Percentiles rank a stretch among this genome's conserved stretches.
Evolutionary conservation across 805 yeast species (phyloP).

Genomic region (Huiozyma sinensis): DNA sequence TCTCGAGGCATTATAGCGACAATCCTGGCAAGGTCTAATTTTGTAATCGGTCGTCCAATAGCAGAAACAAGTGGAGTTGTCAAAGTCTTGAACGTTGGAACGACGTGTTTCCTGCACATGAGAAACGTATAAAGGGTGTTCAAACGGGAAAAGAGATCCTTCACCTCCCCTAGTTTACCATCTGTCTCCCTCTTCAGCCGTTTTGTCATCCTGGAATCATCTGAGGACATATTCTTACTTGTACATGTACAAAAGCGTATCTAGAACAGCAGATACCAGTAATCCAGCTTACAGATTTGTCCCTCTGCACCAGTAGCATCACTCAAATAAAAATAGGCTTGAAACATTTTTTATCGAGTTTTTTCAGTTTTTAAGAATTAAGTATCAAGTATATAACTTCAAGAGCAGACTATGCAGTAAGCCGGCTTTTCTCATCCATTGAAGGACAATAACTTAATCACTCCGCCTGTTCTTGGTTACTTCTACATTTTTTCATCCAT

Average conservation of each 20-base stretch:
- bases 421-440: too few relatives aligned
- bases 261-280: too few relatives aligned
- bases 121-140: constrained; percentile 55
- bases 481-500: too few relatives aligned
- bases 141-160: constrained; percentile 40
- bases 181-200: neutral
- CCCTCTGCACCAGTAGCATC: too few relatives aligned
- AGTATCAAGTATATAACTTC: too few relatives aligned
- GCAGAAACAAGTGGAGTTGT: constrained; percentile 43
- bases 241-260: neutral
- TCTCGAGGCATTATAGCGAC: constrained; percentile 56
- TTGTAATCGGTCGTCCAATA: constrained; percentile 34
- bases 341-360: too few relatives aligned
- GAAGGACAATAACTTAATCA: too few relatives aligned
- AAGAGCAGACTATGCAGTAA: too few relatives aligned
- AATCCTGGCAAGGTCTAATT: constrained; percentile 54
- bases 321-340: too few relatives aligned
- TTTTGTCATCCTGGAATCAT: neutral
- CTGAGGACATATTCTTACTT: neutral
- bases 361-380: too few relatives aligned
- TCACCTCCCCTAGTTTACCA: constrained; percentile 12
- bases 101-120: constrained; percentile 47
- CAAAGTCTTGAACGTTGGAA: constrained; percentile 45
- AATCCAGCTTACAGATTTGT: too few relatives aligned
- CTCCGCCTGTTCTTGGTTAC: too few relatives aligned